Evolutionary conservation across 2,329 filamentous ascomycete genomes (phyloP).

Genomic region (Xylaria sp.): DNA sequence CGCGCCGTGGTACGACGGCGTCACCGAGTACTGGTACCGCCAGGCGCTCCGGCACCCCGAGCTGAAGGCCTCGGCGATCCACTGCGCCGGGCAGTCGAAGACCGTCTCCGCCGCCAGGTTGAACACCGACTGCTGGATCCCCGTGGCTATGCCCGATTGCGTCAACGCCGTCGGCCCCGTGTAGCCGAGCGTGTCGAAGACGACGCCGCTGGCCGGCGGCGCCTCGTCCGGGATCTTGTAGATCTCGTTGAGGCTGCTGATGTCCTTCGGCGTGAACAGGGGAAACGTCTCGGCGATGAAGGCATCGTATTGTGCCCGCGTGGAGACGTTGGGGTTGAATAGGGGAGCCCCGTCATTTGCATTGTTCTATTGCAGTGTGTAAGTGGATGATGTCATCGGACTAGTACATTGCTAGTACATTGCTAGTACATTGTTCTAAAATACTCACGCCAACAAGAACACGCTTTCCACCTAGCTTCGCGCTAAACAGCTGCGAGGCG

Average conservation of each 20-base stretch:
- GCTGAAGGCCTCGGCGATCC: conserved; percentile 58
- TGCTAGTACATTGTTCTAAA: not conserved
- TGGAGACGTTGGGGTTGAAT: conserved; percentile 45
- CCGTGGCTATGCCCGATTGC: conserved; percentile 56
- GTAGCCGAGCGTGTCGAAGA: conserved; percentile 52
- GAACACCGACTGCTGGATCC: conserved; percentile 59
- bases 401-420: not conserved
- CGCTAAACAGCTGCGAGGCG: conserved; percentile 33
- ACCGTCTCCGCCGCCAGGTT: conserved; percentile 61
- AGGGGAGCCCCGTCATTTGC: conserved; percentile 50
- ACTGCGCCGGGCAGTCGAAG: conserved; percentile 62
- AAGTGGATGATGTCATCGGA: not conserved
- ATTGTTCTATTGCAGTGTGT: conserved; percentile 45
- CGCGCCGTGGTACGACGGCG: conserved; percentile 49
- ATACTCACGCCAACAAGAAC: conserved; percentile 43
- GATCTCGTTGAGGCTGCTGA: conserved; percentile 31
- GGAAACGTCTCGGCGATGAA: conserved; percentile 46
- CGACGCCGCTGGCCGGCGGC: conserved; percentile 30
- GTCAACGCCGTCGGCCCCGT: conserved; percentile 56
- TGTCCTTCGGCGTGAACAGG: conserved; percentile 35
- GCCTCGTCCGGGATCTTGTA: conserved; percentile 39
- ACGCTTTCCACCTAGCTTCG: conserved; percentile 40
- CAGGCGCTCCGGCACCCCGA: conserved; percentile 48
- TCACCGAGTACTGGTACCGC: conserved; percentile 56
- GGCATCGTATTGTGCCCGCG: conserved; percentile 39